These are phyloP conservation scores for Hagleromyces aurorensis DNA, from an alignment of 805 yeast species.

Conservation along the genomic window DNA sequence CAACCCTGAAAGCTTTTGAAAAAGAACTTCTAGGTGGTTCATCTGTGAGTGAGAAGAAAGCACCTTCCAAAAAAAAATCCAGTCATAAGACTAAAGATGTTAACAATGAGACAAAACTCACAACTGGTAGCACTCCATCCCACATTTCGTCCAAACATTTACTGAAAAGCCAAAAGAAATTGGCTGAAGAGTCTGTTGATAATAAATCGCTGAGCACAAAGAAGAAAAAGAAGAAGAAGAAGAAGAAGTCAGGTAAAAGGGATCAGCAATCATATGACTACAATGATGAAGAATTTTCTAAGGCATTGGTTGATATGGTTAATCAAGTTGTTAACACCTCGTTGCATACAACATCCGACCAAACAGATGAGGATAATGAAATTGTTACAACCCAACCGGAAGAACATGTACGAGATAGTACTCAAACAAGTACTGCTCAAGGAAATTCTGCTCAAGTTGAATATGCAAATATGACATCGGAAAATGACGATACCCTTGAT, in stretches of 20 bases:
- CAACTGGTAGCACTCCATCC: too few relatives aligned
- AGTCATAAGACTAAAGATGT: too few relatives aligned
- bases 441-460: constrained; percentile 2
- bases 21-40: constrained; percentile 21
- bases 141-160: too few relatives aligned
- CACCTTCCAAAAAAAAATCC: constrained; percentile 2
- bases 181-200: too few relatives aligned
- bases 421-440: not conserved
- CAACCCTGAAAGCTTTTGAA: constrained; percentile 30
- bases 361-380: constrained; percentile 4
- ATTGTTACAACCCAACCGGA: not conserved
- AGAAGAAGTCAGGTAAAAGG: constrained; percentile 15
- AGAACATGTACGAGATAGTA: not conserved
- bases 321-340: constrained; percentile 43
- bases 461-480: constrained; percentile 6
- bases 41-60: constrained; percentile 3
- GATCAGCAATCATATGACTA: constrained; percentile 4
- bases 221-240: constrained; percentile 16
- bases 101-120: too few relatives aligned
- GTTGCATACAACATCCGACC: constrained; percentile 7
- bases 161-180: too few relatives aligned
- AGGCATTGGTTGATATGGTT: constrained; percentile 49
- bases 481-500: constrained; percentile 37
- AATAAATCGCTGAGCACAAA: too few relatives aligned
- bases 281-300: constrained; percentile 36